Evolutionary conservation across 2,329 filamentous ascomycete genomes (phyloP), one percentile per base, ranked within the genome.

Genomic region (Sordariomycetes sp.): DNA sequence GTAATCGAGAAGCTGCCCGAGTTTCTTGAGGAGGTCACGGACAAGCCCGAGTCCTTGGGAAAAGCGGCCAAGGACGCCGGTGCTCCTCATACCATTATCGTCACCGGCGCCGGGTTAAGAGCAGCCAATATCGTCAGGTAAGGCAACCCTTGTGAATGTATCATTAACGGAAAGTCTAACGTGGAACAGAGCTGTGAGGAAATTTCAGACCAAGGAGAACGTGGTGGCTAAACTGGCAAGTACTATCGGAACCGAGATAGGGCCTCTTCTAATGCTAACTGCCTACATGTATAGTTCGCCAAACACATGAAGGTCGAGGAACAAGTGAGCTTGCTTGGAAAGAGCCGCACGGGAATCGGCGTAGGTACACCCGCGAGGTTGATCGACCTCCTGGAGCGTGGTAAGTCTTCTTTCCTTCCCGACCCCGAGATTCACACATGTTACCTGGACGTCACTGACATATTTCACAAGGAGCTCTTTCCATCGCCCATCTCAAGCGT

Each of bases 261-360:
- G 16, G 16, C 3, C 3, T 25, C 14, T 43, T 53, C 14, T 22
- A 16, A 32, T 52, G 25, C 8, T 16, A 48, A 43, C 46, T n/a
- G n/a, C 14, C 18, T 46, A 3, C 57, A n/a, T n/a, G n/a, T n/a
- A n/a, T n/a, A 83, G 68, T 99, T 99, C 71, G 93, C 94, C 35
- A 99, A 99, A 72, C 94, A 99, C 71, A 96, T 99, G 76, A 99
- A 99, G 74, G 73, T 99, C 12, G 83, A 89, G 57, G 93, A 97
- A 65, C 89, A 92, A 37, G 83, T 92, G 57, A 79, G 87, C 60
- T 89, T 88, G 68, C 82, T 96, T 50, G 80, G 88, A 66, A 79
- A 74, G 58, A 77, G 74, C 63, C 86, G 86, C 61, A 89, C 91
- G 14, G 90, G 90, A 32, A 89, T 97, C 62, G 92, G 88, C 2